Evolutionary conservation across 352 stramenopile genomes (phyloP).

Genomic region (Pythium brassicae): DNA sequence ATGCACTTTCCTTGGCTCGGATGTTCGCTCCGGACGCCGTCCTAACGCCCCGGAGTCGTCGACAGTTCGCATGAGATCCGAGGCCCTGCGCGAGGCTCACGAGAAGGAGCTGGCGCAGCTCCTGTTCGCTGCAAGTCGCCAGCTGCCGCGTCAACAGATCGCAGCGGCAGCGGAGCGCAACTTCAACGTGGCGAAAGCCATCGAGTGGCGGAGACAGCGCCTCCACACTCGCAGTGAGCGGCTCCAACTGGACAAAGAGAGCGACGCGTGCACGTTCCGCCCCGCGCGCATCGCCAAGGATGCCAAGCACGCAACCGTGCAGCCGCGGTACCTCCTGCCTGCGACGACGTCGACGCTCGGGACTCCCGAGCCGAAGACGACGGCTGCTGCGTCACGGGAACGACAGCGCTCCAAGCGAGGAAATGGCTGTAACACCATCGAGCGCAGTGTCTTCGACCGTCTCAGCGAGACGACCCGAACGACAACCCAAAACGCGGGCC

Average conservation of each 20-base stretch:
- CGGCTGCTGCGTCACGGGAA: background rate
- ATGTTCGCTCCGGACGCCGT: background rate
- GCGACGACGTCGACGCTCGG: background rate
- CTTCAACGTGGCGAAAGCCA: slow-evolving; percentile 23
- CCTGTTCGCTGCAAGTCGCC: slow-evolving; percentile 10
- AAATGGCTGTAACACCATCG: background rate
- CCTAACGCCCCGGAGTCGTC: background rate
- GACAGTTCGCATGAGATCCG: slow-evolving; percentile 16
- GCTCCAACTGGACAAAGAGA: slow-evolving; percentile 17
- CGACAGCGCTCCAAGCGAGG: background rate
- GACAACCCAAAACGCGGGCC: background rate
- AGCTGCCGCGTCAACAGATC: slow-evolving; percentile 17
- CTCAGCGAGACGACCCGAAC: slow-evolving; percentile 14
- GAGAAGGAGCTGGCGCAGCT: slow-evolving; percentile 23
- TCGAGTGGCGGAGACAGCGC: slow-evolving; percentile 30
- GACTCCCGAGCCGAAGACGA: background rate
- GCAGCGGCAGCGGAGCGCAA: slow-evolving; percentile 34
- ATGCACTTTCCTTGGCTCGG: background rate
- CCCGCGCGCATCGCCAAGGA: slow-evolving; percentile 16
- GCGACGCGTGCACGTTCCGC: slow-evolving; percentile 32
- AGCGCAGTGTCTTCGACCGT: slow-evolving; percentile 22
- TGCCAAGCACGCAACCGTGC: background rate
- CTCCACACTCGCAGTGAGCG: slow-evolving; percentile 22
- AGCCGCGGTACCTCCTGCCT: slow-evolving; percentile 8
- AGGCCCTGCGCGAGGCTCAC: slow-evolving; percentile 14